Conservation (phyloP, 169 alveolate species). For the Eimeria acervulina region DNA sequence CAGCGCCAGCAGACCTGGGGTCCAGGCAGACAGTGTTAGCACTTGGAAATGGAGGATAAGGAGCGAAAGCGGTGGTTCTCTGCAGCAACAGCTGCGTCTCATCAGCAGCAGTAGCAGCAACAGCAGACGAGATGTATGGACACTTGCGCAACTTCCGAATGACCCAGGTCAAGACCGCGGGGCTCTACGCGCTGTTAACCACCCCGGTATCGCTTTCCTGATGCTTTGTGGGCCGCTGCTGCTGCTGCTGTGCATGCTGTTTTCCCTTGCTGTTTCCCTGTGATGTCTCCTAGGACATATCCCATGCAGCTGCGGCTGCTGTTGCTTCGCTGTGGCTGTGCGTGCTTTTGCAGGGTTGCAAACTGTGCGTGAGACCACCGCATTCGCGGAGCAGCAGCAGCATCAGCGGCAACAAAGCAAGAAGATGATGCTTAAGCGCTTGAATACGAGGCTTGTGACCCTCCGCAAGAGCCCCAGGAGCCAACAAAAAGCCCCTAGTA, state of each 20-base stretch:
- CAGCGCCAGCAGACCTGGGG: slow-evolving; percentile 10
- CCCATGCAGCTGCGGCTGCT: slow-evolving; percentile 54
- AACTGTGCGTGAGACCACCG: background rate
- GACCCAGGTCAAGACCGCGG: background rate
- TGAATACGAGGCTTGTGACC: background rate
- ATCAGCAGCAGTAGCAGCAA: slow-evolving; percentile 38
- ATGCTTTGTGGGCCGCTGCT: background rate
- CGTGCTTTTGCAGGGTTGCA: background rate
- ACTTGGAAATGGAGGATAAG: background rate
- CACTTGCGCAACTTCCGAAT: background rate
- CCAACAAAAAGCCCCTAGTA: background rate
- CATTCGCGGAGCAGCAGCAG: slow-evolving; percentile 46
- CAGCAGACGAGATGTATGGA: slow-evolving; percentile 44
- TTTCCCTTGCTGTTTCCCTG: background rate
- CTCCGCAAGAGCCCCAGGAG: background rate
- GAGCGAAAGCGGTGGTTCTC: slow-evolving; percentile 26
- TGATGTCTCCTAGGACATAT: background rate
- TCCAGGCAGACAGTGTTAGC: background rate
- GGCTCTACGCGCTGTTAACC: background rate
- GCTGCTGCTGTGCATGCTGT: background rate
- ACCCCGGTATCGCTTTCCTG: background rate
- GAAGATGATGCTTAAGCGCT: background rate
- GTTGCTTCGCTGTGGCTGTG: background rate
- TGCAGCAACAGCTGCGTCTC: slow-evolving; percentile 32
- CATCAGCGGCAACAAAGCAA: background rate